Evolutionary conservation across 2,329 filamentous ascomycete genomes (phyloP).

Genomic region (Phymatotrichopsis omnivora): DNA sequence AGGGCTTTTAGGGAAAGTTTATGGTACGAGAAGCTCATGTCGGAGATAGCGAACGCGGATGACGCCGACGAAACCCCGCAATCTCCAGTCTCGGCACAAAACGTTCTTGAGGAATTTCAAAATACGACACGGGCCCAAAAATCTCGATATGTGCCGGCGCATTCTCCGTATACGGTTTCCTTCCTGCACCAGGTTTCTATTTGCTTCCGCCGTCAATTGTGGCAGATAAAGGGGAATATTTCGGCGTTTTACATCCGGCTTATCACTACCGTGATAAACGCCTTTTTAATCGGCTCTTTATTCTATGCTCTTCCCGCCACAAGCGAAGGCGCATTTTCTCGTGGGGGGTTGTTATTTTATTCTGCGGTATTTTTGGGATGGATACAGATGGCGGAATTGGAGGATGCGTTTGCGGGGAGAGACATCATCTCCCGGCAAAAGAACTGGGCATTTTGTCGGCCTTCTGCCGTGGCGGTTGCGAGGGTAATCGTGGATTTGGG

Average conservation of each 20-base stretch:
- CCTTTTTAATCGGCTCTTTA: conserved; percentile 51
- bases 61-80: conserved; percentile 41
- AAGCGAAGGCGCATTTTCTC: conserved; percentile 44
- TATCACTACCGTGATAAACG: conserved; percentile 44
- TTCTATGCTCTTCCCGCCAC: conserved; percentile 45
- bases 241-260: conserved; percentile 41
- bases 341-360: conserved; percentile 50
- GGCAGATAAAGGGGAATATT: conserved; percentile 45
- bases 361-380: conserved; percentile 50
- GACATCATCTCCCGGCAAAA: conserved; percentile 41
- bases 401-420: conserved; percentile 38
- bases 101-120: not conserved
- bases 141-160: not conserved
- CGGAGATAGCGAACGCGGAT: conserved; percentile 39
- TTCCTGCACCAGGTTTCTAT: conserved; percentile 45
- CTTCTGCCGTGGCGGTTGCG: conserved; percentile 44
- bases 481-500: conserved; percentile 47
- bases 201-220: conserved; percentile 43
- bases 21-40: conserved; percentile 36
- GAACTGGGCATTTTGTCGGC: conserved; percentile 41
- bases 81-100: conserved; percentile 41
- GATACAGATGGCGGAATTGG: conserved; percentile 47
- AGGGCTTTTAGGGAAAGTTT: conserved; percentile 37
- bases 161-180: conserved; percentile 36
- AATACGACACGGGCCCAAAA: not conserved